A percentile compares a stretch with the other conserved stretches of the same genome.
These are phyloP conservation scores for Candida morakotiae DNA, from an alignment of 805 yeast species.

Conservation along the genomic window DNA sequence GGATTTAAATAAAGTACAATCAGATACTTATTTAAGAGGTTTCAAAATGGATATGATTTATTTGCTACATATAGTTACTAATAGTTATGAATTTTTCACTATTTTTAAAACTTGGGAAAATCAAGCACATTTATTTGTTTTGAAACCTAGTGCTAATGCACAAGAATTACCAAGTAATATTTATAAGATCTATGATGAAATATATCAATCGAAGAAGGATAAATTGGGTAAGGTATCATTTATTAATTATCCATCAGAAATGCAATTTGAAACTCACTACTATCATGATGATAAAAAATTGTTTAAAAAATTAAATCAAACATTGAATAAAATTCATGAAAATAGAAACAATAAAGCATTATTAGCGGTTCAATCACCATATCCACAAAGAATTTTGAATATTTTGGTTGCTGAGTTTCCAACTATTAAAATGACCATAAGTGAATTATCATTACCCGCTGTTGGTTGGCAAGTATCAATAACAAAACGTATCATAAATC, in stretches of 20 bases:
- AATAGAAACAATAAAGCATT: conserved; percentile 58
- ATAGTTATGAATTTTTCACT: conserved; percentile 71
- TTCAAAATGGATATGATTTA: conserved; percentile 59
- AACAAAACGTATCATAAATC: conserved; percentile 61
- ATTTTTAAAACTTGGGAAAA: conserved; percentile 63
- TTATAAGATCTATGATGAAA: conserved; percentile 52
- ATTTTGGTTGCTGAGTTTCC: conserved; percentile 57
- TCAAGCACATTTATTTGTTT: conserved; percentile 47
- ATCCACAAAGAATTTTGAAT: conserved; percentile 41
- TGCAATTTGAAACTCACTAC: conserved; percentile 53
- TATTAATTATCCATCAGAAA: conserved; percentile 48
- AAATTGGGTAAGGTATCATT: conserved; percentile 39
- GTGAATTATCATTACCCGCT: conserved; percentile 62
- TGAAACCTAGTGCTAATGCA: conserved; percentile 68
- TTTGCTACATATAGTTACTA: conserved; percentile 63
- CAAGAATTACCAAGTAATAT: conserved; percentile 58
- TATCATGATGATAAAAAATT: conserved; percentile 53
- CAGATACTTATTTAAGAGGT: conserved; percentile 50
- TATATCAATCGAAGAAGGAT: conserved; percentile 44
- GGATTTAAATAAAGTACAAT: conserved; percentile 47
- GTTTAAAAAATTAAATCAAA: conserved; percentile 53
- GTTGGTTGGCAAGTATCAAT: conserved; percentile 77
- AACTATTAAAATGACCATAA: conserved; percentile 52
- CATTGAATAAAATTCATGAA: conserved; percentile 54
- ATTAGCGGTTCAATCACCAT: conserved; percentile 73